phyloP scores from a whole-genome alignment of 305 asterid genomes.

The Solanum aculeatissimum region DNA sequence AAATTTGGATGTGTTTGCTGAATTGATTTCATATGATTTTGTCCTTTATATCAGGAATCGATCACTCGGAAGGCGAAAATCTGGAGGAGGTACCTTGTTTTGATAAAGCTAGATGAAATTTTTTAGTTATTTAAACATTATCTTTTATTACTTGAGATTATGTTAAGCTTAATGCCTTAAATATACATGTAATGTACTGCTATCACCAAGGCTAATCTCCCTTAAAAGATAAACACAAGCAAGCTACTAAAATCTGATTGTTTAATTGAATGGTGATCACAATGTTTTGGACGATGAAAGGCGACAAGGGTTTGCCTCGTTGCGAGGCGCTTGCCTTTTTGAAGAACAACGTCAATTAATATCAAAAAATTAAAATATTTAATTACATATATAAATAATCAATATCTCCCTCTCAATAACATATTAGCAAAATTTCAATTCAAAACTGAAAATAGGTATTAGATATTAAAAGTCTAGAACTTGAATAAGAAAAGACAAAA shows the following conservation, averaged over 20 bases:
- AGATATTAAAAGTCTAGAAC: too few species aligned
- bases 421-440: too few species aligned
- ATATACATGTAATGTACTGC: neutral
- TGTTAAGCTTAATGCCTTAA: neutral
- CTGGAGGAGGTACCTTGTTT: conserved; percentile 3
- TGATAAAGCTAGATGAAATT: neutral
- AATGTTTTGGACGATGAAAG: too few species aligned
- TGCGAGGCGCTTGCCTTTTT: too few species aligned
- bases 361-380: too few species aligned
- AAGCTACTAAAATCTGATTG: neutral
- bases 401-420: too few species aligned
- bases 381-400: too few species aligned
- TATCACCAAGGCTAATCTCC: neutral
- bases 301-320: too few species aligned
- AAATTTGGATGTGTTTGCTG: neutral
- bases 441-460: too few species aligned
- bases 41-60: conserved; percentile 6
- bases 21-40: neutral
- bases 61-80: conserved; percentile 8
- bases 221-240: neutral
- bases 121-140: neutral
- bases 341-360: too few species aligned
- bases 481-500: too few species aligned
- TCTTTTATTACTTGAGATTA: neutral
- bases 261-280: neutral